Conservation (phyloP, 805 yeast genomes). For the Danielia oregonensis region DNA sequence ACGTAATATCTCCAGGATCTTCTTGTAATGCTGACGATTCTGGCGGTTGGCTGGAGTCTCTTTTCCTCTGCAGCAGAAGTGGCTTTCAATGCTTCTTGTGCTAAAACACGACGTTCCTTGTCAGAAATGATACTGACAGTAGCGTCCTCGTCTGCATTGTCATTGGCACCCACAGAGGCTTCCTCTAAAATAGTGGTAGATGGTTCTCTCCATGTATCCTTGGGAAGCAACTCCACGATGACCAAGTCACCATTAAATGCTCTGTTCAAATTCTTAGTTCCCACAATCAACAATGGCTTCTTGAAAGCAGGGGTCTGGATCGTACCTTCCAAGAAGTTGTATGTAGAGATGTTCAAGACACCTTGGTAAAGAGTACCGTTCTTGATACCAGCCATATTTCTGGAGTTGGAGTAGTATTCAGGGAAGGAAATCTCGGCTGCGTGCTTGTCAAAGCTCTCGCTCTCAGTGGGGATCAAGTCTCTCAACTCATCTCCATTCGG, state of each 20-base stretch:
- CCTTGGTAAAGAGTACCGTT: slow-evolving; percentile 90
- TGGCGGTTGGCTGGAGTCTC: slow-evolving; percentile 85
- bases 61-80: slow-evolving; percentile 40
- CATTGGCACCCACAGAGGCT: slow-evolving; percentile 55
- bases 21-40: slow-evolving; percentile 80
- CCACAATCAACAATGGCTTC: slow-evolving; percentile 77
- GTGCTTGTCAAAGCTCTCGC: slow-evolving; percentile 34
- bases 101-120: slow-evolving; percentile 65
- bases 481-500: slow-evolving; percentile 71
- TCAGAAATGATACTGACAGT: slow-evolving; percentile 55
- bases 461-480: slow-evolving; percentile 69
- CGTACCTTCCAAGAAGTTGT: slow-evolving; percentile 85
- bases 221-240: slow-evolving; percentile 83
- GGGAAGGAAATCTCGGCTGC: slow-evolving; percentile 58
- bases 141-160: slow-evolving; percentile 54
- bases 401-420: slow-evolving; percentile 73
- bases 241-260: slow-evolving; percentile 91
- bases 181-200: slow-evolving; percentile 78
- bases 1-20: slow-evolving; percentile 96
- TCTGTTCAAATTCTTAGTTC: slow-evolving; percentile 82
- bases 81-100: slow-evolving; percentile 70
- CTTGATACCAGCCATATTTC: slow-evolving; percentile 86
- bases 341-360: slow-evolving; percentile 70
- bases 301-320: slow-evolving; percentile 69
- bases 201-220: slow-evolving; percentile 83